Evolutionary conservation across 2,329 filamentous ascomycete genomes (phyloP), one percentile per base, ranked within the genome.

Genomic region (Phialocephala sp.): DNA sequence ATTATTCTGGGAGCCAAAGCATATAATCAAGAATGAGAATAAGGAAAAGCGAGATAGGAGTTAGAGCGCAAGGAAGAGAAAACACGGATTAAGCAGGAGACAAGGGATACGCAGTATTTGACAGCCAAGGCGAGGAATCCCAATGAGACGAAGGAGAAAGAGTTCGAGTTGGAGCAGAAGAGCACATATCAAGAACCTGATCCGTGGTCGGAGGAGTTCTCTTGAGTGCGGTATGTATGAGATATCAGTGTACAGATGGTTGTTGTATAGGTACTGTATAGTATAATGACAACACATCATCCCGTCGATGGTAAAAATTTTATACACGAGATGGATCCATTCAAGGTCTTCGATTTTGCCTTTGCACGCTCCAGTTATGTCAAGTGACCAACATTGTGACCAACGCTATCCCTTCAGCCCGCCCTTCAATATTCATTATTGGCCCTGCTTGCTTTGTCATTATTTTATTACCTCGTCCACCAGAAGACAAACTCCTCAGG

Each of bases 201-300:
- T 54, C 50, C 50, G 18, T 54, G 22, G 24, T 24, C 50, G 50
- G 50, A 54, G 4, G 50, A 54, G 50, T 35, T 54, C 6, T 8
- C 14, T 27, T 54, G 50, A 54, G 45, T 54, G 50, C 14, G 50
- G 45, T 27, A 18, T 54, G 24, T 54, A 54, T 54, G 27, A 54
- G 27, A 54, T 54, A n/a, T 18, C 3, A 32, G 27, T 24, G 20
- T 22, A 50, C 4, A 50, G n/a, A 50, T 50, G 20, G n/a, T 22
- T 50, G 20, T 6, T 50, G 11, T n/a, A 50, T 50, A 32, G 27
- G 45, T 24, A 50, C n/a, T 50, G 45, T 50, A 50, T 50, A 27
- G 45, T 32, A 54, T 32, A 22, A 35, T 5, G 24, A 35, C 22
- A 6, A 24, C 22, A 50, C 41, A 20, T 11, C 22, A 12, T 27